A percentile compares a stretch with the other conserved stretches of the same genome.
Conservation (phyloP, 768 basidiomycete species). For the Gloeostereum incarnatum region DNA sequence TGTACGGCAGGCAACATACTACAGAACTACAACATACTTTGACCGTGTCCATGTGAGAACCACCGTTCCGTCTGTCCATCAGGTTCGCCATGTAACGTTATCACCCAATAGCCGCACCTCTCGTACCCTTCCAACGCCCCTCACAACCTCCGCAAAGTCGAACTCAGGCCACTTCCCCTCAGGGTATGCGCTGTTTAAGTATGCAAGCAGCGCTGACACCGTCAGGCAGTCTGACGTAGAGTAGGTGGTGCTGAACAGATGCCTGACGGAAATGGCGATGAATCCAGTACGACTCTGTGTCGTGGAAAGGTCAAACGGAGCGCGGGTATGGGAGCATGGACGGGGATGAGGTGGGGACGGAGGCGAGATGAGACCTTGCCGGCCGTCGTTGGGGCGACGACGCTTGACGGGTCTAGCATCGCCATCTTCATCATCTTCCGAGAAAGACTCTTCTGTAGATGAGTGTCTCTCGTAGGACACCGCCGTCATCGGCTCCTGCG, state of each 20-base stretch:
- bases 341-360: not conserved
- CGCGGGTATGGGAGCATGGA: not conserved
- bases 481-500: conserved; percentile 32
- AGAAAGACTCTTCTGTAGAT: too few relatives aligned
- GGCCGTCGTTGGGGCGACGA: conserved; percentile 1
- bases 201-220: conserved; percentile 58
- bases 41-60: too few relatives aligned
- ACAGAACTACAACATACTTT: too few relatives aligned
- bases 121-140: too few relatives aligned
- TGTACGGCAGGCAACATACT: too few relatives aligned
- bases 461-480: not conserved
- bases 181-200: conserved; percentile 71
- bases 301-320: conserved; percentile 1
- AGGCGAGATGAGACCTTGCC: not conserved
- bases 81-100: too few relatives aligned
- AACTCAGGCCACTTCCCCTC: conserved; percentile 77
- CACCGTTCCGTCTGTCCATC: too few relatives aligned
- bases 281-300: conserved; percentile 37
- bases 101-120: too few relatives aligned
- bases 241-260: conserved; percentile 64
- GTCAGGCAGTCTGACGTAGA: conserved; percentile 51
- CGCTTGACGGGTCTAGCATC: not conserved
- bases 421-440: not conserved
- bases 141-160: conserved; percentile 63
- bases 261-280: conserved; percentile 47